Conservation (phyloP, 169 alveolate genomes). For the Plasmodium reichenowi region DNA sequence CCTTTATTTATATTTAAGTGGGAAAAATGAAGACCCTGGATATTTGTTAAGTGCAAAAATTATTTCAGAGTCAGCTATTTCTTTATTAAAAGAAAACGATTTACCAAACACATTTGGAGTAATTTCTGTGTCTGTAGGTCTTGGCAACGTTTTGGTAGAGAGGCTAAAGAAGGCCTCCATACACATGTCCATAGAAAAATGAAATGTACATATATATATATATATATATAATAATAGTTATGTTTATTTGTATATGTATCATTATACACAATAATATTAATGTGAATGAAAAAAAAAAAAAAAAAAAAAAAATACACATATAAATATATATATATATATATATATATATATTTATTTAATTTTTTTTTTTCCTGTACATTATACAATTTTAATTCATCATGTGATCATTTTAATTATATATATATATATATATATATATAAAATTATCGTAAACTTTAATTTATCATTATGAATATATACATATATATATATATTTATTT, state of each 20-base stretch:
- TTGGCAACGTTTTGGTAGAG: constrained; percentile 34
- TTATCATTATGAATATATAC: no score
- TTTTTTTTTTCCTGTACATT: no score
- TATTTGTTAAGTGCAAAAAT: constrained; percentile 58
- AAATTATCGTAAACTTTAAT: no score
- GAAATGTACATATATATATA: constrained; percentile 15
- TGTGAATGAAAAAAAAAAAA: neutral
- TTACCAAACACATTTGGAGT: constrained; percentile 36
- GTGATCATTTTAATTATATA: no score
- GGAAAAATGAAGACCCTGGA: constrained; percentile 75
- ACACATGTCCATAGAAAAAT: constrained; percentile 20
- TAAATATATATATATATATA: no score
- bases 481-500: no score
- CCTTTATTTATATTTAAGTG: constrained; percentile 20
- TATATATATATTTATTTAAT: no score
- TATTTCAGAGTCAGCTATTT: constrained; percentile 50
- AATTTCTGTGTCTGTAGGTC: constrained; percentile 60
- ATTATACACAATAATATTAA: neutral
- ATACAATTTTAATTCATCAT: no score
- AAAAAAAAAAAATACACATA: neutral
- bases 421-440: no score
- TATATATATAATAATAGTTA: neutral
- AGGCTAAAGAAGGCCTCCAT: constrained; percentile 27
- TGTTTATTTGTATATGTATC: neutral
- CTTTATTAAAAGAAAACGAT: constrained; percentile 13